Base-by-base conservation (phyloP, 805 yeast genomes). In the Debaryomyces prosopidis region DNA sequence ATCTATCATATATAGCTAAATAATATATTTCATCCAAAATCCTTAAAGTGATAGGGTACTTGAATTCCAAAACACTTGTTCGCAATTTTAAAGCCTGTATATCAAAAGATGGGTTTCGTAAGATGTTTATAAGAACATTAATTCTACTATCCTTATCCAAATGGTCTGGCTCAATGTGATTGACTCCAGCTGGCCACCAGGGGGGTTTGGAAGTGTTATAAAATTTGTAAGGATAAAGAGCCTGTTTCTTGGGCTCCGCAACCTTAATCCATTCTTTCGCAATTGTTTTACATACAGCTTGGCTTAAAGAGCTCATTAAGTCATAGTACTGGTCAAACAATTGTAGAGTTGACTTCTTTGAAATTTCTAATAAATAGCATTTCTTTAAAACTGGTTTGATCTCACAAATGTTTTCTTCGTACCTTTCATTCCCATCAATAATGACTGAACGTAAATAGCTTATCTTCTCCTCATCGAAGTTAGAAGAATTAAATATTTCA, bases 111-210 rank as follows among this genome's bases (percentile, higher is more conserved):
- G 54, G 55, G 44, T 59, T 54, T 17, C 63, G 41, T 5, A 72
- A 40, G 10, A 82, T 68, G 10, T 64, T 50, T 27, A 76, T 63
- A 57, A 87, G 61, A 18, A 86, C 62, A 4, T 55, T 57, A 15
- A 84, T 54, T 43, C 94, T 66, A 53, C 82, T 85, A 1, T 63
- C 65, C 57, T 82, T 85, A 46, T 69, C 73, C 46, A 87, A 65
- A 63, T 87, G 92, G 58, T 85, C 92, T 0, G 92, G 92, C 55
- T 86, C 91, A 36, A 69, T 71, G 62, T 86, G 92, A 31, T 79
- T 66, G 1, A 83, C 77, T 10, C 50, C 45, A 0, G 36, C 31
- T 0, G 91, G 91, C 94, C 94, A 86, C 91, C 91, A 85, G 4
- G 57, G 54, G 0, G 92, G 94, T 49, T 69, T 77, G 10, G 76